Percentiles rank a stretch among this genome's conserved stretches.
phyloP scores from a whole-genome alignment of 306 rosid species.

The Delonix regia region DNA sequence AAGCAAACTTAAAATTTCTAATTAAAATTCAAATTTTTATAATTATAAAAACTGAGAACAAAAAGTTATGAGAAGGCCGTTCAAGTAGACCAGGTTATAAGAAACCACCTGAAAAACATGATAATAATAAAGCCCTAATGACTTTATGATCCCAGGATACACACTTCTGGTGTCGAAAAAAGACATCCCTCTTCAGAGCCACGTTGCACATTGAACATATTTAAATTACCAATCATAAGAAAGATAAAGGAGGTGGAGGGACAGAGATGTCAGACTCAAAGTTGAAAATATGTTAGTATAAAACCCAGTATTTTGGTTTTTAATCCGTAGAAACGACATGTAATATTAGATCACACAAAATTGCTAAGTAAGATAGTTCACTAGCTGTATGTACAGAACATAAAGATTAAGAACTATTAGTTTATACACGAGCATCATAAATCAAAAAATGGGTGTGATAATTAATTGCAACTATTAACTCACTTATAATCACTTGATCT shows the following conservation, averaged over 20 bases:
- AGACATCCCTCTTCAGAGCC: not conserved
- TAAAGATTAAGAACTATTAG: slow-evolving; percentile 5
- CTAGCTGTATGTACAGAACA: not conserved
- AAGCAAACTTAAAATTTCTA: not conserved
- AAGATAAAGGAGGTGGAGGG: not conserved
- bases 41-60: not conserved
- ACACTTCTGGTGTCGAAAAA: not conserved
- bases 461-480: not conserved
- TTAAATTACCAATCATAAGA: not conserved
- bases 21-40: not conserved
- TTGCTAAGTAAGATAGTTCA: not conserved
- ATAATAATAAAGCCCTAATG: not conserved
- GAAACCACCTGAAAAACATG: not conserved
- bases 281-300: not conserved
- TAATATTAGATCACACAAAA: slow-evolving; percentile 1
- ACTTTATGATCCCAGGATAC: not conserved
- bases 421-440: slow-evolving; percentile 19
- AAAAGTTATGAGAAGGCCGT: not conserved
- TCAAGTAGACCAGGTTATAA: not conserved
- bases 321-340: not conserved
- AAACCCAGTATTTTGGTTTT: not conserved
- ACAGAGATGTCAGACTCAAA: not conserved
- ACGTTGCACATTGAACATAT: not conserved
- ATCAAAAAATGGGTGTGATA: not conserved
- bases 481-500: slow-evolving; percentile 6